Base-by-base conservation (phyloP, 768 basidiomycete species). In the Auricularia heimuer region DNA sequence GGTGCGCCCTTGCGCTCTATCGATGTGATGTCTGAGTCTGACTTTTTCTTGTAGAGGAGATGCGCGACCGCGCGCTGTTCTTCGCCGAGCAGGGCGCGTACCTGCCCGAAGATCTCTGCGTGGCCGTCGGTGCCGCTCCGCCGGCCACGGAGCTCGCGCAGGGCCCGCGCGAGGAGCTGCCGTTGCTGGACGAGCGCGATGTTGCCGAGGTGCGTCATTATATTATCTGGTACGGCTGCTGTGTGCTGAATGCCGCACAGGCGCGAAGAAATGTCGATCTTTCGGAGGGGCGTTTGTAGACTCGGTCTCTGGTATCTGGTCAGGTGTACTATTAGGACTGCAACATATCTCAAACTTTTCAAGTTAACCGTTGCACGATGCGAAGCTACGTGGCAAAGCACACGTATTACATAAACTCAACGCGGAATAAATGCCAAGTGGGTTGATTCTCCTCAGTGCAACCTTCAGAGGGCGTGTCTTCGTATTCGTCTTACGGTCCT, bases 31-130 rank as follows among this genome's bases (percentile, higher is more conserved):
- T 33, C 14, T 56, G 34, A 24, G 34, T 8, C 42, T 45, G 36
- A 45, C 64, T 45, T 45, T 21, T 35, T 54, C 8, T 7, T 16
- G 37, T 70, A 93, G 91, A 90, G 76, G 92, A 94, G 73, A 79
- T 80, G 24, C 77, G 79, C 65, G 73, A 82, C 12, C 82, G 92
- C 44, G 80, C 81, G 60, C 81, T 80, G 39, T 94, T 94, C 73
- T 90, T 90, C 67, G 78, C 79, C 3, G 86, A 87, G 58, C 85
- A 92, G 62, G 91, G 90, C 0, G 79, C 80, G 12, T 83, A 88
- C 72, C 80, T 94, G 2, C 91, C 91, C 0, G 82, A 86, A 67
- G 92, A 94, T 68, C 80, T 94, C 45, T 93, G 92, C 71, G 76
- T 92, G 16, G 89, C 83, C 66, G 85, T 92, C 63, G 83, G 82